Evolutionary conservation across 495 filamentous ascomycete species (phyloP), one percentile per base, ranked within the genome.

Genomic region (Aspergillus leporis): DNA sequence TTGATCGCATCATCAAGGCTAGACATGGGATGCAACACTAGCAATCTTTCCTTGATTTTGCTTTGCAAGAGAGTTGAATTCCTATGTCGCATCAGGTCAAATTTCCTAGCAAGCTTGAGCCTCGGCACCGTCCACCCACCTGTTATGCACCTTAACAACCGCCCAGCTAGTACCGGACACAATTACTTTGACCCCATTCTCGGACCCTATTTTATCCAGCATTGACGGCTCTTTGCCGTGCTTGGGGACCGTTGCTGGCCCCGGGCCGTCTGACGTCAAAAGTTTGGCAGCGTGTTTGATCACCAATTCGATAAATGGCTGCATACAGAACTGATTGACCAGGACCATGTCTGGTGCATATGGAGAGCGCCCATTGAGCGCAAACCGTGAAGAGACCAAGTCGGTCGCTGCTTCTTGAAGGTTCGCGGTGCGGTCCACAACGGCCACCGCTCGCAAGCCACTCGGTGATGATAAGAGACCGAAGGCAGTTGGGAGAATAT

Each of bases 311-410:
- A 81, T 58, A 51, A 85, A 83, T 0, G 69, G 65, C 53, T 79
- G 73, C 72, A 81, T 81, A 5, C 70, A 73, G 58, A 78, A 85
- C 61, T 85, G 81, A 53, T 86, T 79, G 22, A 86, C 82, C 0
- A 85, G 60, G 1, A 85, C 81, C 4, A 81, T 19, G 62, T 83
- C 82, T 1, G 82, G 82, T 4, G 79, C 74, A 67, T 84, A 84
- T 0, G 79, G 70, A 0, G 80, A 81, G 2, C 66, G 68, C 2
- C 82, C 83, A 5, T 74, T 72, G 14, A 83, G 78, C 16, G 70
- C 71, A 55, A 83, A 82, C 12, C 82, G 68, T 21, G 83, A 79
- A 3, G 68, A 66, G 0, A 78, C 76, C 13, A 86, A 64, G 4
- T 70, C 67, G 53, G 71, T 51, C 7, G 81, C 81, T 2, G 83